phyloP scores from a whole-genome alignment of 2,329 filamentous ascomycete species.

The Colletotrichum tropicale region DNA sequence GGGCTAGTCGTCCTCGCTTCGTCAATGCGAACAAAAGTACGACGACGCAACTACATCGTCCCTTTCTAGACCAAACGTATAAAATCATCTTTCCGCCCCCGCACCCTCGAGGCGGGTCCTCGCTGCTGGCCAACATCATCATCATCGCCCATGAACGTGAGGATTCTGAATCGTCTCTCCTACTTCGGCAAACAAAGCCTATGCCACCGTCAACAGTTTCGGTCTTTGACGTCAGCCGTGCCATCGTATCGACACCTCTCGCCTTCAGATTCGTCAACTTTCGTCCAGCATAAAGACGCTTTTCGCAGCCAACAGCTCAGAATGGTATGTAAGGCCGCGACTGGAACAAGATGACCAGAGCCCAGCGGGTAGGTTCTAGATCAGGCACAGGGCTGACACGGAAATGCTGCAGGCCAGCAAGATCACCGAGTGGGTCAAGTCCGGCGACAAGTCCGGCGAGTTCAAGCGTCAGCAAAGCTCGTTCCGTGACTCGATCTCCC shows the following conservation, averaged over 20 bases:
- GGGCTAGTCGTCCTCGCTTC: neutral
- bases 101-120: neutral
- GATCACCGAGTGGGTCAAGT: slow-evolving; percentile 86
- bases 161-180: neutral
- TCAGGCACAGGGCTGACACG: neutral
- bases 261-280: neutral
- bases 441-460: slow-evolving; percentile 80
- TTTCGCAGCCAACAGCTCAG: neutral
- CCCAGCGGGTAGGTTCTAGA: neutral
- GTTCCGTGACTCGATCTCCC: slow-evolving; percentile 83
- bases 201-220: neutral
- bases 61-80: neutral
- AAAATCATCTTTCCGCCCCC: neutral
- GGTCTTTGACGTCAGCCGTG: neutral
- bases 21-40: neutral
- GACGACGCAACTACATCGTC: neutral
- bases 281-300: neutral
- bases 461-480: slow-evolving; percentile 88
- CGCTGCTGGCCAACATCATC: neutral
- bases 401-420: slow-evolving; percentile 36
- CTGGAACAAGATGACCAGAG: neutral
- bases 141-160: neutral
- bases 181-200: neutral
- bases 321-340: slow-evolving; percentile 1
- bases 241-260: neutral